These are phyloP conservation scores for Diaporthe aspalathi DNA, from an alignment of 2,329 filamentous ascomycete genomes.

Conservation along the genomic window DNA sequence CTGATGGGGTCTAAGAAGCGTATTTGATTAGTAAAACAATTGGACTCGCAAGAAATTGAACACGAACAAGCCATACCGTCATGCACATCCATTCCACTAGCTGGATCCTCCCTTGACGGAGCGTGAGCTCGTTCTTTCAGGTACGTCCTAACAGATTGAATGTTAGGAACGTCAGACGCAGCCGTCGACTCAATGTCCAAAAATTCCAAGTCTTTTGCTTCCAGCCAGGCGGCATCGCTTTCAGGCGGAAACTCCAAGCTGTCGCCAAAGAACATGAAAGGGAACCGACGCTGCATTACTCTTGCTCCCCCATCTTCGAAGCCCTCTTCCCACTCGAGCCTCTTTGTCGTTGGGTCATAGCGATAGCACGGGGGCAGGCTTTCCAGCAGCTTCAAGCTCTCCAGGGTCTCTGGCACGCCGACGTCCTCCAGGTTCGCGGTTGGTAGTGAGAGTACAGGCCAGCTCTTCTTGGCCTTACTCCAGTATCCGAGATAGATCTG, in stretches of 20 bases:
- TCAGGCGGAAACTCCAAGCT: background rate
- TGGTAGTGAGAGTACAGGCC: conserved; percentile 7
- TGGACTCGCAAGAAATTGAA: background rate
- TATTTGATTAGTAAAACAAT: background rate
- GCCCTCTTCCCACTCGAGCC: background rate
- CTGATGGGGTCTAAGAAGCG: background rate
- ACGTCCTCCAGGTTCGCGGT: conserved; percentile 4
- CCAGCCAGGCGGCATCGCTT: background rate
- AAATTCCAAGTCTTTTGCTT: background rate
- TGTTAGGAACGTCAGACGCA: background rate
- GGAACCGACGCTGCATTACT: background rate
- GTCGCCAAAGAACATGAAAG: conserved; percentile 12
- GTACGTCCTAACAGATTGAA: background rate
- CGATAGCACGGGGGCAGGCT: background rate
- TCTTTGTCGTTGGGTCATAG: background rate
- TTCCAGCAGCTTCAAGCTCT: background rate
- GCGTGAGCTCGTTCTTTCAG: background rate
- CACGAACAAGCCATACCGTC: conserved; percentile 1
- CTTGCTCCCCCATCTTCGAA: conserved; percentile 16
- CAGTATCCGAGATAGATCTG: conserved; percentile 7
- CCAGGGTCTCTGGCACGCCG: background rate
- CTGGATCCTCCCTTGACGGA: background rate
- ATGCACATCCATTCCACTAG: conserved; percentile 5
- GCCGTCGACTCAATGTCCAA: background rate
- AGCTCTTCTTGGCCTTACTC: background rate